A percentile compares a stretch with the other conserved stretches of the same genome.
Evolutionary conservation across 2,329 filamentous ascomycete genomes (phyloP).

Genomic region (Endocalyx cinctus): DNA sequence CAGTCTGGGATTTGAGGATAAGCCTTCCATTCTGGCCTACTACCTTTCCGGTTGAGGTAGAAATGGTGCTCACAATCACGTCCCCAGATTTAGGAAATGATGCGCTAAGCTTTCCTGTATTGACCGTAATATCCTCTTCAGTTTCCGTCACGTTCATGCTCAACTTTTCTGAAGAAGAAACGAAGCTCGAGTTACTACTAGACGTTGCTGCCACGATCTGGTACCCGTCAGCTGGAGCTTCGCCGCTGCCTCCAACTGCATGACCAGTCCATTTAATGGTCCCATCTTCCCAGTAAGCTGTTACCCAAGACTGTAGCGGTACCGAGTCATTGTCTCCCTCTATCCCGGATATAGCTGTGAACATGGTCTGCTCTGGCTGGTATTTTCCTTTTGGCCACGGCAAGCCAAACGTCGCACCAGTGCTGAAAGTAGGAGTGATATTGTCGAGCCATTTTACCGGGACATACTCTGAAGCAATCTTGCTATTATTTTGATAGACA

Average conservation of each 20-base stretch:
- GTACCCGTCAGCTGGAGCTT: slow-evolving; percentile 37
- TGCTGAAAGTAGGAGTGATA: slow-evolving; percentile 27
- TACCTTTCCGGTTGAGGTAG: slow-evolving; percentile 34
- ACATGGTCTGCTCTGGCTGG: slow-evolving; percentile 30
- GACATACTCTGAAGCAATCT: slow-evolving; percentile 12
- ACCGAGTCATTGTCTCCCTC: slow-evolving; percentile 18
- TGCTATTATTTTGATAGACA: no score
- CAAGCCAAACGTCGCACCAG: slow-evolving; percentile 39
- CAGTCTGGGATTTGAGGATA: slow-evolving; percentile 48
- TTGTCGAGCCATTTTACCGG: slow-evolving; percentile 36
- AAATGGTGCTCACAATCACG: slow-evolving; percentile 34
- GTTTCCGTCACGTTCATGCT: slow-evolving; percentile 14
- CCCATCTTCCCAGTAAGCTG: slow-evolving; percentile 55
- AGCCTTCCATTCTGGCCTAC: slow-evolving; percentile 45
- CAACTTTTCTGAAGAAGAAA: slow-evolving; percentile 1
- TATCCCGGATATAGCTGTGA: slow-evolving; percentile 25
- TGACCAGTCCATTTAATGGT: slow-evolving; percentile 60
- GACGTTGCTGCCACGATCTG: slow-evolving; percentile 29
- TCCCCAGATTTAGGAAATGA: slow-evolving; percentile 39
- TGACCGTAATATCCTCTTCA: slow-evolving; percentile 29
- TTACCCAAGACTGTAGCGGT: slow-evolving; percentile 50
- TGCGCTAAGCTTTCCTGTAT: slow-evolving; percentile 40
- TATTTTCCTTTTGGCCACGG: slow-evolving; percentile 39
- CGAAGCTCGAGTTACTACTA: slow-evolving; percentile 1
- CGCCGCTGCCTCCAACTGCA: slow-evolving; percentile 43